Base-by-base conservation (phyloP, 129 eudicot species). In the Dittrichia graveolens region DNA sequence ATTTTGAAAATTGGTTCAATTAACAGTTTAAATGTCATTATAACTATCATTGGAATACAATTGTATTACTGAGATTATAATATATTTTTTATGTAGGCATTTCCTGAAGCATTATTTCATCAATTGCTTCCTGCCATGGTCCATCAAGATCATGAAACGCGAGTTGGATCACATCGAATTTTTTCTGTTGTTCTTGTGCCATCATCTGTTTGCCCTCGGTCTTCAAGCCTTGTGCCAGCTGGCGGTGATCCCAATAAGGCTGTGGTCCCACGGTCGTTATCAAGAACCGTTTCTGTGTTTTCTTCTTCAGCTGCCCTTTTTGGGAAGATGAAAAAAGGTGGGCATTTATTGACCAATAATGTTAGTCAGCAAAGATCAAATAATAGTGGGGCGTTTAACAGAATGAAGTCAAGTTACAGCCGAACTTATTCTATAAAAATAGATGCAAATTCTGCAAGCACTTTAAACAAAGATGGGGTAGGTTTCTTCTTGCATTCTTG, bases 251-350 rank as follows among this genome's bases (percentile, higher is more conserved):
- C 85, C 3, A 76, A 79, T 58, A 89, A 88, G 65, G 75, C 82
- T 42, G 80, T 67, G 24, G 84, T 80, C 64, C 80, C 87, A 11
- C 82, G 99, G 52, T 83, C 97, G 42, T 90, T 95, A 15, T 95
- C 99, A 34, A 83, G 99, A 81, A 86, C 99, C 1, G 97, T 91
- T 65, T 95, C 99, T 5, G 97, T 91, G 34, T 95, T 95, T 84
- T 91, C 99, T 59, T 91, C 99, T 63, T 95, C 99, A 24, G 99
- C 99, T 81, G 97, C 99, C 11, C 92, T 95, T 37, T 95, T 88
- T 42, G 91, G 86, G 70, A 95, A 95, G 84, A 70, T 95, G 82
- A 83, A 74, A 75, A 95, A 69, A 24, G 87, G 85, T 24, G 90
- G 75, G 67, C 65, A 76, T 37, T 41, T 83, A 58, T 61, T 85